Conservation (phyloP, 108 stramenopile species). For the Skeletonema tropicum region DNA sequence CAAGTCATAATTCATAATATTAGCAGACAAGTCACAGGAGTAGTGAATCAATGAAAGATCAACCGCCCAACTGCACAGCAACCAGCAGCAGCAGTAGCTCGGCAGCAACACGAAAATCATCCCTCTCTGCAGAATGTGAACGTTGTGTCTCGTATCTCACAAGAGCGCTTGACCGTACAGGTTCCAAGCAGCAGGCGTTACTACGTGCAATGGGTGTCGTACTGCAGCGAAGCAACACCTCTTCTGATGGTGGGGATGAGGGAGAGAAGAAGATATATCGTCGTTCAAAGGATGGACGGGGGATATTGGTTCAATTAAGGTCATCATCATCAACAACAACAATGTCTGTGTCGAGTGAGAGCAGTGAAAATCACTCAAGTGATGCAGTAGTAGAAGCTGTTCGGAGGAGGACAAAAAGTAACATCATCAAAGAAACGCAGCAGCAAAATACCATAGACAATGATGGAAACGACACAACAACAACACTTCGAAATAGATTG, state of each 20-base stretch:
- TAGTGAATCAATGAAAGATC: background rate
- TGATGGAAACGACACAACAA: background rate
- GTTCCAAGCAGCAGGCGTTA: constrained; percentile 16
- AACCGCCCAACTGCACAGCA: background rate
- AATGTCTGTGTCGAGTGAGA: background rate
- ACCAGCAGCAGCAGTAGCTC: constrained; percentile 3
- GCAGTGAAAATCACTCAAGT: constrained; percentile 9
- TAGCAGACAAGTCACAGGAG: too few relatives aligned
- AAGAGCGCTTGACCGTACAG: constrained; percentile 14
- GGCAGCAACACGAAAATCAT: background rate
- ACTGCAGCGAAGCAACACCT: background rate
- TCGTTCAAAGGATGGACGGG: constrained; percentile 1
- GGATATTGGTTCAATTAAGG: background rate
- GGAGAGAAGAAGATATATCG: background rate
- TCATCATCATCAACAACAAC: background rate
- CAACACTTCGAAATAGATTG: constrained; percentile 7
- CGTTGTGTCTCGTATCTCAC: constrained; percentile 21
- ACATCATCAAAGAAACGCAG: background rate
- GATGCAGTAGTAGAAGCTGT: constrained; percentile 11
- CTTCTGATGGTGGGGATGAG: too few relatives aligned
- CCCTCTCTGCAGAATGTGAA: constrained; percentile 15
- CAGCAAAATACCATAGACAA: background rate
- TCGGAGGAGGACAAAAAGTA: background rate
- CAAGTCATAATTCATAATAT: too few relatives aligned
- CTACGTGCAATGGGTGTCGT: constrained; percentile 20